phyloP scores from a whole-genome alignment of 805 yeast genomes.

The Saccharomycopsis microspora region DNA sequence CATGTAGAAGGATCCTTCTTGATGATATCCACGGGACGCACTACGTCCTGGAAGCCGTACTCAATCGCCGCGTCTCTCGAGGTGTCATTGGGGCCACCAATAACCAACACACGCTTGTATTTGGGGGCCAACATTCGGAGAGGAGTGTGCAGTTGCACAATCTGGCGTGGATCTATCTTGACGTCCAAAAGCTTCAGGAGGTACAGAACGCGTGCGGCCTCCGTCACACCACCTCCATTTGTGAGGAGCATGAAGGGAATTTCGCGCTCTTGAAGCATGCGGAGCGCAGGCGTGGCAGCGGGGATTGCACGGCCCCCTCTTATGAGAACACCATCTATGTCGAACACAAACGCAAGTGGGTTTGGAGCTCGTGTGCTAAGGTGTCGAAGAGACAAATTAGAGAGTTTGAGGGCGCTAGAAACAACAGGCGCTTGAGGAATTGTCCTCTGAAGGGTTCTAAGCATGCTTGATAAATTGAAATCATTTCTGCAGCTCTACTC shows the following conservation, averaged over 20 bases:
- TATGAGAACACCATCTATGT: constrained; percentile 78
- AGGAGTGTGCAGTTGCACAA: constrained; percentile 86
- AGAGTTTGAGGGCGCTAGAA: too few species aligned
- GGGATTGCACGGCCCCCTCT: constrained; percentile 62
- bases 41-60: constrained; percentile 71
- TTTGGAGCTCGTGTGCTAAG: neutral
- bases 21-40: constrained; percentile 64
- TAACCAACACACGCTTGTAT: constrained; percentile 57
- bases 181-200: constrained; percentile 19
- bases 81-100: constrained; percentile 69
- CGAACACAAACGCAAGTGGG: constrained; percentile 9
- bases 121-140: constrained; percentile 42
- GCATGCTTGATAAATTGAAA: too few species aligned
- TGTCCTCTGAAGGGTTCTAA: too few species aligned
- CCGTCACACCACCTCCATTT: constrained; percentile 82
- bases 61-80: constrained; percentile 62
- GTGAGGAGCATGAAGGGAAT: constrained; percentile 80
- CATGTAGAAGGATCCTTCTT: constrained; percentile 45
- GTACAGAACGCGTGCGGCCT: constrained; percentile 38
- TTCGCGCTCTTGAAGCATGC: constrained; percentile 36
- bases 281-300: constrained; percentile 50
- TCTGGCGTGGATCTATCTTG: constrained; percentile 43
- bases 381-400: too few species aligned
- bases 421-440: too few species aligned
- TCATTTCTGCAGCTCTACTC: too few species aligned